These are phyloP conservation scores for Cudoniella acicularis DNA, from an alignment of 495 filamentous ascomycete species.

Conservation along the genomic window DNA sequence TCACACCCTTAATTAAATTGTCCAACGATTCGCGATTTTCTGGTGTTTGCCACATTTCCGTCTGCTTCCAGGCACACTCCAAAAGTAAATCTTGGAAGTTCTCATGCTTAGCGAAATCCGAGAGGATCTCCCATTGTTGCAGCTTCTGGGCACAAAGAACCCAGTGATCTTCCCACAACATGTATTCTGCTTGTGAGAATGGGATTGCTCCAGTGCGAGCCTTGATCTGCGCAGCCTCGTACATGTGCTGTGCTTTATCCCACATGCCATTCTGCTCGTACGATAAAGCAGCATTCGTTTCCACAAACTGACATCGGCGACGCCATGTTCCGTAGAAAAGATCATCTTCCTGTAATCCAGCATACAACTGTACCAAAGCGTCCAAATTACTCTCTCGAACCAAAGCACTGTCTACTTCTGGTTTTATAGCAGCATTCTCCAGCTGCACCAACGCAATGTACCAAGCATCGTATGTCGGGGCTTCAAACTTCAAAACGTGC, in stretches of 20 bases:
- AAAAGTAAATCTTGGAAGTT: constrained; percentile 97
- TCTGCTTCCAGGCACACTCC: constrained; percentile 90
- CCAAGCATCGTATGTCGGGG: constrained; percentile 91
- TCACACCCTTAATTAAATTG: constrained; percentile 87
- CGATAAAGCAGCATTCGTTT: constrained; percentile 93
- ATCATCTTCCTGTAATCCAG: constrained; percentile 86
- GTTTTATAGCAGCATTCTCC: constrained; percentile 78
- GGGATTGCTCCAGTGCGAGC: constrained; percentile 88
- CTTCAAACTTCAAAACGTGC: constrained; percentile 91
- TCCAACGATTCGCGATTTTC: constrained; percentile 87
- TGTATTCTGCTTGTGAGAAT: constrained; percentile 95
- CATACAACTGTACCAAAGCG: constrained; percentile 86
- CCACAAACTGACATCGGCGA: constrained; percentile 87
- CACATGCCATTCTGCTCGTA: constrained; percentile 99
- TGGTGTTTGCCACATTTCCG: constrained; percentile 84
- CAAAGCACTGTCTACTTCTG: constrained; percentile 74
- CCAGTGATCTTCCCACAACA: constrained; percentile 99
- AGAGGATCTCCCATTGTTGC: constrained; percentile 96
- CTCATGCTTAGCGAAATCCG: constrained; percentile 98
- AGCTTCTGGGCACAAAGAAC: constrained; percentile 95
- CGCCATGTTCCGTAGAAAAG: constrained; percentile 98
- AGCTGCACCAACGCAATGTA: constrained; percentile 82
- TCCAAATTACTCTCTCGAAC: constrained; percentile 93
- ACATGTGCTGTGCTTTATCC: constrained; percentile 95
- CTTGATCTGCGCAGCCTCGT: constrained; percentile 95